These are phyloP conservation scores for Sanghuangporus baumii DNA, from an alignment of 1,284 basidiomycete species.

Conservation along the genomic window DNA sequence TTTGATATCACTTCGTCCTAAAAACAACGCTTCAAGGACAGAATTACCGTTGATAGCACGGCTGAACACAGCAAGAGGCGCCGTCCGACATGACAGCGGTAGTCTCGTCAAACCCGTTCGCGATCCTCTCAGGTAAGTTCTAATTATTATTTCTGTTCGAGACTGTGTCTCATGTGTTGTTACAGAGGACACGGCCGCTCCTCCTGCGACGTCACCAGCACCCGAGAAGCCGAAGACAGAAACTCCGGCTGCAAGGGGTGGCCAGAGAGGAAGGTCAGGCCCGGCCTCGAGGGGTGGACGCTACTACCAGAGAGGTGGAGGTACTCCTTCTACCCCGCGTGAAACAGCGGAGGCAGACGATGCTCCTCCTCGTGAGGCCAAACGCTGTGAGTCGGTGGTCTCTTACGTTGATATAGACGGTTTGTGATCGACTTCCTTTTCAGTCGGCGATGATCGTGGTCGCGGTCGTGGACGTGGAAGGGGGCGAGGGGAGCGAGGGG, in stretches of 20 bases:
- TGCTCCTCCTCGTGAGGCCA: conserved; percentile 21
- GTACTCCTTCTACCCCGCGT: conserved; percentile 29
- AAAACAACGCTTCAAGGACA: neutral
- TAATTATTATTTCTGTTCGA: conserved; percentile 6
- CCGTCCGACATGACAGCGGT: conserved; percentile 75
- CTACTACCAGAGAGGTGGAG: conserved; percentile 61
- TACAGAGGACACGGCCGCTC: conserved; percentile 39
- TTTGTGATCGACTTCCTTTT: neutral
- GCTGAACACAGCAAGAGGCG: conserved; percentile 39
- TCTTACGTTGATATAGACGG: neutral
- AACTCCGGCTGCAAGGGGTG: conserved; percentile 27
- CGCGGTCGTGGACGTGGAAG: conserved; percentile 30
- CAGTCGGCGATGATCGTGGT: conserved; percentile 39
- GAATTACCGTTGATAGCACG: conserved; percentile 7
- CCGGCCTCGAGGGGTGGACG: conserved; percentile 67
- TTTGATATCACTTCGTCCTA: neutral
- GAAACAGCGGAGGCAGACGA: conserved; percentile 32
- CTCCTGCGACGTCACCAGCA: conserved; percentile 28
- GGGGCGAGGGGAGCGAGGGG: conserved; percentile 36
- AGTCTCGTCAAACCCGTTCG: conserved; percentile 79
- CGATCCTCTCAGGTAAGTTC: conserved; percentile 65
- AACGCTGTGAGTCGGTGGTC: conserved; percentile 6
- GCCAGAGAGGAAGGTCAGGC: conserved; percentile 47
- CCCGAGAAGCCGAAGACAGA: conserved; percentile 1
- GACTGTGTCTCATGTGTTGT: conserved; percentile 21